These are phyloP conservation scores for Ceratocystis variospora DNA, from an alignment of 2,329 filamentous ascomycete genomes.

Conservation along the genomic window DNA sequence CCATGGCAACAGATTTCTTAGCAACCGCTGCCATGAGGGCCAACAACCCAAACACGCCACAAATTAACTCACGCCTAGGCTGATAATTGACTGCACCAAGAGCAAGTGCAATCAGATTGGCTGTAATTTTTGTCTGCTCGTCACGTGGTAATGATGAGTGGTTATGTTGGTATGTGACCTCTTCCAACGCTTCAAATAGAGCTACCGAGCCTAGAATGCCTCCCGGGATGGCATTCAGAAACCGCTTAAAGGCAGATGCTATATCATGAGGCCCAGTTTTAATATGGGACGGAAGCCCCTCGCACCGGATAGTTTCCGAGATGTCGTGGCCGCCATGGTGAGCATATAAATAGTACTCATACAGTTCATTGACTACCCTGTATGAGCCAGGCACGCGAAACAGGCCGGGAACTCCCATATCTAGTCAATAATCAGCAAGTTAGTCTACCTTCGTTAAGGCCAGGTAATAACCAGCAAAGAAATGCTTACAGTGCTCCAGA, in stretches of 20 bases:
- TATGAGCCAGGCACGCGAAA: constrained; percentile 50
- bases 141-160: constrained; percentile 40
- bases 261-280: constrained; percentile 48
- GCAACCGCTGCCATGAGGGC: constrained; percentile 46
- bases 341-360: constrained; percentile 45
- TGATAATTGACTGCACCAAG: constrained; percentile 45
- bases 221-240: constrained; percentile 49
- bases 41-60: constrained; percentile 51
- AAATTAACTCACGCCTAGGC: constrained; percentile 49
- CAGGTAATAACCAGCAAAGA: not conserved
- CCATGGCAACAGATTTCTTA: constrained; percentile 33
- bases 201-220: constrained; percentile 50
- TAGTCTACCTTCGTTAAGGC: not conserved
- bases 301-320: constrained; percentile 42
- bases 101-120: constrained; percentile 51
- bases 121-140: constrained; percentile 43
- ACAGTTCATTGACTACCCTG: constrained; percentile 42
- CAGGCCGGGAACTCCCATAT: constrained; percentile 40
- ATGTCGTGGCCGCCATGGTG: constrained; percentile 19
- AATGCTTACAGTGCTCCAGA: constrained; percentile 40
- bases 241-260: constrained; percentile 51
- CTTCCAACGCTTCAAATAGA: constrained; percentile 47
- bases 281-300: constrained; percentile 47
- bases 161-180: constrained; percentile 22
- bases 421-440: constrained; percentile 16